Base-by-base conservation (phyloP, 495 filamentous ascomycete species). In the Halenospora varia region DNA sequence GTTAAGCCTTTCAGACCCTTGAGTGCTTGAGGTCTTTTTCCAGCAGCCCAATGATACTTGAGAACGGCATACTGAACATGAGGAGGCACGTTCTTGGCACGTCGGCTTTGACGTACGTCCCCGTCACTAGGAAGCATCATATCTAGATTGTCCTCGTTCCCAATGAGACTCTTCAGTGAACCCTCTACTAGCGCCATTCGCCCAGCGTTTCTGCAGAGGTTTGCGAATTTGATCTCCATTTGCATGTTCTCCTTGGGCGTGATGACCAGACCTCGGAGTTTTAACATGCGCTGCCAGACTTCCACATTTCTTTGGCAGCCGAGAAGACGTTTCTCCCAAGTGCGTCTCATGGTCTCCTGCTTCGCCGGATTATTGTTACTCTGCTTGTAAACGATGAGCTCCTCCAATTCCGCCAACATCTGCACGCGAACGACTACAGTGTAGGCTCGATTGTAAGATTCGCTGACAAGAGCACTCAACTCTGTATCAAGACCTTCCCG, bases 161-260 rank as follows among this genome's bases (percentile, higher is more conserved):
- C 78, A 49, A 82, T 76, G 24, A 83, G 77, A 25, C 85, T 86
- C 65, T 91, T 89, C 44, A 99, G 74, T n/a, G 90, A 90, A 69
- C 96, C 93, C 74, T 97, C 94, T 2, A 93, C 95, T n/a, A 99
- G 81, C 13, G 93, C 94, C 76, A 90, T 92, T 10, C 94, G 86
- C 51, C 90, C 88, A 25, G 91, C 96, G 68, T 97, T 99, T 63
- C 94, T 87, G 70, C 94, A 99, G 8, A 99, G 81, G 62, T 97
- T 97, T 58, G 95, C 89, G 65, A 96, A 97, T 67, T 99, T 99
- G 75, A 97, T 97, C 80, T 89, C 96, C 91, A 97, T 97, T 65
- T 94, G 88, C 78, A 95, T 88, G 62, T 97, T 96, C 68, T 99
- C 92, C 25, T 81, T 84, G 2, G 94, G 92, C 10, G 81, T 82